Percentiles rank a stretch among this genome's conserved stretches.
These are phyloP conservation scores for Leccinum uliginosum DNA, from an alignment of 768 basidiomycete species.

Conservation along the genomic window DNA sequence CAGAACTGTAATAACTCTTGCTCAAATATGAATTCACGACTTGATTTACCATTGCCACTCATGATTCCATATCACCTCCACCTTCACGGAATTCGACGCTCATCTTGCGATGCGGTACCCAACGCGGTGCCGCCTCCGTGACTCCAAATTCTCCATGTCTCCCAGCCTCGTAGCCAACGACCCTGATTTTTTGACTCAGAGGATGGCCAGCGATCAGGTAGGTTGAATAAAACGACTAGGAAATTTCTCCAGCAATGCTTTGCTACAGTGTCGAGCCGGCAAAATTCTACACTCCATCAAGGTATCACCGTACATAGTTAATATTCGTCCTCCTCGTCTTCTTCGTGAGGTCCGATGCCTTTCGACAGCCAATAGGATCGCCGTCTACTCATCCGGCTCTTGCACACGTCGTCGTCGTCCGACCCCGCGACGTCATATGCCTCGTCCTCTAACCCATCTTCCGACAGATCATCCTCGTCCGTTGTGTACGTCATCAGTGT, in stretches of 20 bases:
- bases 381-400: constrained; percentile 16
- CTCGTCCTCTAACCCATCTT: constrained; percentile 27
- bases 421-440: constrained; percentile 18
- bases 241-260: no score
- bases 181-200: constrained; percentile 8
- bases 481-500: constrained; percentile 46
- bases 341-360: constrained; percentile 31
- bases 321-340: constrained; percentile 10
- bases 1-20: no score
- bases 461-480: constrained; percentile 37
- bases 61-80: no score
- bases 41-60: no score
- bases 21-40: no score
- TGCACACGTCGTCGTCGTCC: constrained; percentile 22
- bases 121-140: no score
- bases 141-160: no score
- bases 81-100: no score
- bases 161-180: no score
- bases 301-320: not conserved
- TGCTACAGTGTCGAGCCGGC: no score
- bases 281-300: no score
- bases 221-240: not conserved
- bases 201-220: constrained; percentile 1
- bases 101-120: no score
- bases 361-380: constrained; percentile 63